Evolutionary conservation across 306 rosid species (phyloP).

Genomic region (Prunus mongolica): DNA sequence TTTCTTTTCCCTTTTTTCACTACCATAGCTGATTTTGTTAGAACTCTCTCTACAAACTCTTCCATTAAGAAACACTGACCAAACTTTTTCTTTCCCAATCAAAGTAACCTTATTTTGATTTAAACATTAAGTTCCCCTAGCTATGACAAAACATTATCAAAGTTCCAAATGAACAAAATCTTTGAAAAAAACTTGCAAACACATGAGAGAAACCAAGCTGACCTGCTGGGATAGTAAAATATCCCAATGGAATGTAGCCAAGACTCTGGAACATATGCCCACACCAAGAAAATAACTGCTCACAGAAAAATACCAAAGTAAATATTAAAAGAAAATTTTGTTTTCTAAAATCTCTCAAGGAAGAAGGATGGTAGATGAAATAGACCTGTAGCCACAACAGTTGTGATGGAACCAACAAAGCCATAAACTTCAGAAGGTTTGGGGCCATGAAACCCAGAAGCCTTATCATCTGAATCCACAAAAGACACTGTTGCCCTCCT

Average conservation of each 20-base stretch:
- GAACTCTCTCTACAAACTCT: too few relatives aligned
- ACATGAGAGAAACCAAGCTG: conserved; percentile 9
- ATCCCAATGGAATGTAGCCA: conserved; percentile 83
- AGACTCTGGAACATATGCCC: conserved; percentile 93
- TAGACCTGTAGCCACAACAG: conserved; percentile 70
- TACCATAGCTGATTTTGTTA: too few relatives aligned
- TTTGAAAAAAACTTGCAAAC: not conserved
- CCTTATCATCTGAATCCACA: conserved; percentile 44
- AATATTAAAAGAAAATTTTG: not conserved
- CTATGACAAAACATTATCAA: not conserved
- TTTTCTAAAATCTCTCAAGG: not conserved
- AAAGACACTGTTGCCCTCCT: conserved; percentile 47
- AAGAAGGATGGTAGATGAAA: conserved; percentile 3
- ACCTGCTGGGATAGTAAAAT: conserved; percentile 91
- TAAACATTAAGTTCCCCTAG: not conserved
- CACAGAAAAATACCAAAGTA: conserved; percentile 6
- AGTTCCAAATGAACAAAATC: not conserved
- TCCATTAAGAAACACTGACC: not conserved
- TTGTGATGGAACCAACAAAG: conserved; percentile 82
- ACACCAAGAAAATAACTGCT: conserved; percentile 73
- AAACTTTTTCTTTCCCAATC: not conserved
- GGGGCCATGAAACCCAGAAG: conserved; percentile 65
- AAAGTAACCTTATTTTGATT: not conserved
- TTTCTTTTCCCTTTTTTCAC: too few relatives aligned
- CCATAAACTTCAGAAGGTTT: conserved; percentile 93